A percentile compares a stretch with the other conserved stretches of the same genome.
Evolutionary conservation across 805 yeast species (phyloP).

Genomic region (Suhomyces xylopsoci): DNA sequence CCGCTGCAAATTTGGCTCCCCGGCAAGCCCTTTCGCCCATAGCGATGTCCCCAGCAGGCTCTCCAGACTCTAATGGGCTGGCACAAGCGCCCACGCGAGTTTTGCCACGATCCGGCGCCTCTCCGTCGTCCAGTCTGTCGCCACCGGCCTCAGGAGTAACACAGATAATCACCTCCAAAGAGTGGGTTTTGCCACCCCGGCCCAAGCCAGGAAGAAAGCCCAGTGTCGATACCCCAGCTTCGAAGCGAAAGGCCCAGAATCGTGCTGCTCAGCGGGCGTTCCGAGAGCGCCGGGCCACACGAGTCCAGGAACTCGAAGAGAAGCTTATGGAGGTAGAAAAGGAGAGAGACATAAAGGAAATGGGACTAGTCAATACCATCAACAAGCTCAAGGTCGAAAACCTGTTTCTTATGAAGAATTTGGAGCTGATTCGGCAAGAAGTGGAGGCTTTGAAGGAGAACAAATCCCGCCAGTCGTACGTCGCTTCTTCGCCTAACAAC

Average conservation of each 20-base stretch:
- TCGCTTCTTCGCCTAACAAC: conserved; percentile 3
- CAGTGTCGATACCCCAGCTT: conserved; percentile 74
- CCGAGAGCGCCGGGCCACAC: conserved; percentile 79
- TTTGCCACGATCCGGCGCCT: background rate
- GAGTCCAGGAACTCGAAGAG: conserved; percentile 74
- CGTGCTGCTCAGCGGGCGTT: conserved; percentile 93
- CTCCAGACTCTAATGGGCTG: conserved; percentile 5
- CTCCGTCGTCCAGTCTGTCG: conserved; percentile 1
- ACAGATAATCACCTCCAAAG: conserved; percentile 55
- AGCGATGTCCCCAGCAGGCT: conserved; percentile 5
- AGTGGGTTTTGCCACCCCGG: conserved; percentile 60
- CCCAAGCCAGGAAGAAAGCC: conserved; percentile 64
- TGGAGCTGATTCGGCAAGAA: conserved; percentile 42
- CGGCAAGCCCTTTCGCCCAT: conserved; percentile 14
- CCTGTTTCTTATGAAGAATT: conserved; percentile 36
- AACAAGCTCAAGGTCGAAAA: conserved; percentile 47
- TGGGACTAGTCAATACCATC: conserved; percentile 50
- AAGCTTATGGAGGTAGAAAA: conserved; percentile 64
- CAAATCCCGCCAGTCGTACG: conserved; percentile 2
- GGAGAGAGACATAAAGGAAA: conserved; percentile 59
- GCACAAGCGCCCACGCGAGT: background rate
- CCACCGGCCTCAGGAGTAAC: conserved; percentile 19
- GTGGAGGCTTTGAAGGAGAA: conserved; percentile 18
- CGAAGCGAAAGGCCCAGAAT: conserved; percentile 85
- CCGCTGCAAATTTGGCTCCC: conserved; percentile 10